Percentiles rank a stretch among this genome's conserved stretches.
Conservation (phyloP, 257 asterid species). For the Solanum sejunctum region DNA sequence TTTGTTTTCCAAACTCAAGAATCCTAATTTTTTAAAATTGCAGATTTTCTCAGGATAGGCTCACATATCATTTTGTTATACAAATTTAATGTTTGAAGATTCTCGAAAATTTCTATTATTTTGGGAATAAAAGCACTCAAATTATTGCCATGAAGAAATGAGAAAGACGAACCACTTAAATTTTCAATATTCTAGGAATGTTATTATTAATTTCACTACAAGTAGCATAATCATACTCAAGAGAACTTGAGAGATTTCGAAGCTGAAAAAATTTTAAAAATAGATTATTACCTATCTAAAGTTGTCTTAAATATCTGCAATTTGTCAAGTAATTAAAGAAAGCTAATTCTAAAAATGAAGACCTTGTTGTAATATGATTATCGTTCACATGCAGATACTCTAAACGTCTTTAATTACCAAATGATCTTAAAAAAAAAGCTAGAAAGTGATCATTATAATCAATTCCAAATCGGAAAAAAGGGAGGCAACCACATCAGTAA, state of each 20-base stretch:
- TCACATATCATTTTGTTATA: slow-evolving; percentile 5
- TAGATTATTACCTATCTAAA: background rate
- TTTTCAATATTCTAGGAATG: slow-evolving; percentile 22
- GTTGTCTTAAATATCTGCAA: background rate
- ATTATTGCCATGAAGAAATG: background rate
- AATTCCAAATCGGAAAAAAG: background rate
- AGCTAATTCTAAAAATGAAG: background rate
- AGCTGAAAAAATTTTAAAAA: background rate
- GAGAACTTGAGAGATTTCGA: background rate
- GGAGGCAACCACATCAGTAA: background rate
- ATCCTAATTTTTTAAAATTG: background rate
- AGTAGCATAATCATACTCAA: background rate
- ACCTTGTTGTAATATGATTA: slow-evolving; percentile 12
- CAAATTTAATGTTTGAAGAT: background rate
- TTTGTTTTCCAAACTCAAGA: background rate
- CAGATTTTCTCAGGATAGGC: slow-evolving; percentile 1
- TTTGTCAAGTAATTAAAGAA: background rate
- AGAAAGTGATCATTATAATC: background rate
- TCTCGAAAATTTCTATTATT: background rate
- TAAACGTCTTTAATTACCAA: slow-evolving; percentile 11
- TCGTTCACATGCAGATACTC: slow-evolving; percentile 6
- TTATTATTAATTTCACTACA: background rate
- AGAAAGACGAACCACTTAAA: background rate
- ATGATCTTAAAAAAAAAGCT: too few species aligned
- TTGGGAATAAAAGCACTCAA: background rate